Evolutionary conservation across 306 rosid genomes (phyloP), one percentile per base, ranked within the genome.

Genomic region (Pterocarpus macrocarpus): DNA sequence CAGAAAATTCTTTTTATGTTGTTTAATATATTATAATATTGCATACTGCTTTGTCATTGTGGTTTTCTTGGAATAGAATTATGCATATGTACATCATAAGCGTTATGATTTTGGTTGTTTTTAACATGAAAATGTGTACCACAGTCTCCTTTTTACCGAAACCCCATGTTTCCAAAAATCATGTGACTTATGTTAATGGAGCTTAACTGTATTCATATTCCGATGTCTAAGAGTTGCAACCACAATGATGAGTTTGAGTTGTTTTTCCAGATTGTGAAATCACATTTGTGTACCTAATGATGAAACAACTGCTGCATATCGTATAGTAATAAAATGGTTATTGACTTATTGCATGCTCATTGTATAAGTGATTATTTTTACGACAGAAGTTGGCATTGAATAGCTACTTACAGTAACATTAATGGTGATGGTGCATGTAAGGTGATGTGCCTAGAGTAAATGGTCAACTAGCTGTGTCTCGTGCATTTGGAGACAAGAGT

Each of bases 391-490:
- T 47, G 39, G 49, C 6, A 66, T 41, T 28, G 22, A 47, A 10
- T 49, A 77, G 43, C 78, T 74, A 57, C 43, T 47, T 33, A 69
- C 53, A 52, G 64, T 68, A 8, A 76, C 49, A 82, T 78, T 76
- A 79, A 57, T 69, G 72, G 55, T 82, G 81, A 39, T 47, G 2
- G 59, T 77, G 33, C 64, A 47, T 43, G 53, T 11, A 36, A 92
- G 97, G 97, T 84, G 98, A 94, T 47, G 97, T 95, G 41, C 97
- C 97, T 64, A 83, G 97, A 88, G 98, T 95, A 65, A 95, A 95
- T 12, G 98, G 98, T 16, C 97, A 95, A 87, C 88, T 95, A 43
- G 98, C 98, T 1, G 98, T 92, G 84, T 88, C 98, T 69, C 97
- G 97, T 17, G 98, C 98, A 66, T 95, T 95, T 56, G 97, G 97